Evolutionary conservation across 768 basidiomycete species (phyloP), one percentile per base, ranked within the genome.

Genomic region (Rhizopogon salebrosus): DNA sequence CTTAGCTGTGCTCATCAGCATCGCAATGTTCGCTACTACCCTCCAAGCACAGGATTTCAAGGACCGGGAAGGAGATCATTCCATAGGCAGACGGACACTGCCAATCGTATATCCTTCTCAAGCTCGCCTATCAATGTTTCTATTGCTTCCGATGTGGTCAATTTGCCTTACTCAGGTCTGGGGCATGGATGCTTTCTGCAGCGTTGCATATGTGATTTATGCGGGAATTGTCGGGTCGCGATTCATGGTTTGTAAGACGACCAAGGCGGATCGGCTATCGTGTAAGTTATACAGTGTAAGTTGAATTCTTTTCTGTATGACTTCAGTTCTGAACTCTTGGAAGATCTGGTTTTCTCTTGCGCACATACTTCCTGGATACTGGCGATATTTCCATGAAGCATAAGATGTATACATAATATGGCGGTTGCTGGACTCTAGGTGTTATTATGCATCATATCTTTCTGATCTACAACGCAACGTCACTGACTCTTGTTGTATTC

Each of bases 41-140:
- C 63, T 72, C 10, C 60, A 66, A 26, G 62, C 63, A 31, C 64
- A 70, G 43, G 70, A 71, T 42, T 72, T 70, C 52, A 66, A 73
- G 43, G 79, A 80, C 43, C 60, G 70, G 34, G 69, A 72, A 16
- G 78, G 78, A 8, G 79, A 79, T 48, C 55, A 60, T 1, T 53
- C 64, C 11, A 62, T 67, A 10, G 74, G 74, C 3, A 64, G 78
- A 24, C 56, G 62, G 8, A 80, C 78, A 0, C 53, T 79, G 1
- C 78, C 79, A 3, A 75, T 79, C 53, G 68, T 68, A 11, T 66
- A 71, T 16, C 78, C 79, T 16, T 59, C 43, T 10, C 56, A 63
- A 14, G 63, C 65, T 6, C 63, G 66, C 18, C 13, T 48, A 1
- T 63, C 65, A 14, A 63, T 60, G 16, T 58, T 69, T 60, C 11